These are phyloP conservation scores for Thermochaetoides thermophila DNA, from an alignment of 495 filamentous ascomycete species.

Conservation along the genomic window DNA sequence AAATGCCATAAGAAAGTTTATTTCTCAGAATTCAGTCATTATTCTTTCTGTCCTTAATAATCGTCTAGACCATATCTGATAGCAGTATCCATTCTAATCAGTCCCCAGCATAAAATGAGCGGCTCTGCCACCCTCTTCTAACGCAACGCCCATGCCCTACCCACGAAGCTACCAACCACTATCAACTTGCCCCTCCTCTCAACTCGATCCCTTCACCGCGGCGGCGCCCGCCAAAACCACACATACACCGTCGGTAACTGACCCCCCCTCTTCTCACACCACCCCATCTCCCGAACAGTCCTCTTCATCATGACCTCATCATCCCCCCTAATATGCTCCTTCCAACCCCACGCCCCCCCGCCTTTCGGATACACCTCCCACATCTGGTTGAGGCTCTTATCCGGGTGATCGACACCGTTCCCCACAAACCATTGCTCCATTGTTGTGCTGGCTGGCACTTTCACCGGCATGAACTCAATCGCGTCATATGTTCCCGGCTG, in stretches of 20 bases:
- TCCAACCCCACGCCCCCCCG: slow-evolving; percentile 5
- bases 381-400: slow-evolving; percentile 26
- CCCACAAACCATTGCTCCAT: slow-evolving; percentile 30
- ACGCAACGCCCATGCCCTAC: too few species aligned
- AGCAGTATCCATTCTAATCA: too few species aligned
- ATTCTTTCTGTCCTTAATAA: too few species aligned
- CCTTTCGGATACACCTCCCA: slow-evolving; percentile 21
- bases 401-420: slow-evolving; percentile 29
- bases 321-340: slow-evolving; percentile 4
- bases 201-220: too few species aligned
- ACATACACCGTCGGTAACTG: slow-evolving; percentile 4
- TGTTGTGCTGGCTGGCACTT: slow-evolving; percentile 27
- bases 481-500: slow-evolving; percentile 7
- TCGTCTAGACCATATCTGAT: too few species aligned
- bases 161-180: too few species aligned
- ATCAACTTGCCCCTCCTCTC: too few species aligned
- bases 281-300: slow-evolving; percentile 9
- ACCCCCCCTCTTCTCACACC: slow-evolving; percentile 4
- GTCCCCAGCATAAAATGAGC: too few species aligned
- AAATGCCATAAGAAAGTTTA: too few species aligned
- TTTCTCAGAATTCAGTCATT: too few species aligned
- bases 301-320: slow-evolving; percentile 4
- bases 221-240: too few species aligned
- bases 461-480: slow-evolving; percentile 21
- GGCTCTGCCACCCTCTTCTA: too few species aligned